These are phyloP conservation scores for Emergomyces orientalis DNA, from an alignment of 2,329 filamentous ascomycete genomes.

Conservation along the genomic window DNA sequence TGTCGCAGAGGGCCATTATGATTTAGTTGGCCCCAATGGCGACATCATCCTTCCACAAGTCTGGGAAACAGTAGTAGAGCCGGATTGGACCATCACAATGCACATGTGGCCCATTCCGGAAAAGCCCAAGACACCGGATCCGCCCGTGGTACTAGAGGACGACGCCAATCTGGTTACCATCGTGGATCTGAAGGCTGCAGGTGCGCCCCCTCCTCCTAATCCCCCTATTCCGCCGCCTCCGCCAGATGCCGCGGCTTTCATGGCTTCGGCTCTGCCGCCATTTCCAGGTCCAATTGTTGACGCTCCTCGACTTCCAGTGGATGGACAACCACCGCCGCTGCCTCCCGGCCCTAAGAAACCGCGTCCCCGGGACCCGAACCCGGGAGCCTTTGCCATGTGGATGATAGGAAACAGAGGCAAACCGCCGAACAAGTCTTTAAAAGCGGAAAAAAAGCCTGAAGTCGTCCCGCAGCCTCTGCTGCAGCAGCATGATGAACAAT, in stretches of 20 bases:
- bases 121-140: constrained; percentile 35
- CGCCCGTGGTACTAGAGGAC: constrained; percentile 21
- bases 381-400: constrained; percentile 36
- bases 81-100: constrained; percentile 64
- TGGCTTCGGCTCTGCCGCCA: constrained; percentile 8
- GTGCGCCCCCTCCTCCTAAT: constrained; percentile 20
- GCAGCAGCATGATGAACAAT: constrained; percentile 24
- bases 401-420: constrained; percentile 31
- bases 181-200: constrained; percentile 25
- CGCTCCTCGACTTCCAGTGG: constrained; percentile 5
- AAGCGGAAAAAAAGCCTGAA: constrained; percentile 41
- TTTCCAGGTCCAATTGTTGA: constrained; percentile 16
- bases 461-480: constrained; percentile 14
- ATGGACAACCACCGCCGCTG: constrained; percentile 10
- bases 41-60: constrained; percentile 74
- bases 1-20: constrained; percentile 69
- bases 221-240: constrained; percentile 15
- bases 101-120: constrained; percentile 56
- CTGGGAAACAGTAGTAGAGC: constrained; percentile 73
- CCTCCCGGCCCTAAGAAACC: constrained; percentile 27
- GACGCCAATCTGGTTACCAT: constrained; percentile 11
- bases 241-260: constrained; percentile 7
- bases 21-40: constrained; percentile 66
- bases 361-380: constrained; percentile 20
- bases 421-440: constrained; percentile 32